Percentiles rank a stretch among this genome's conserved stretches.
Evolutionary conservation across 805 yeast species (phyloP).

Genomic region (Dipodascopsis uninucleata): DNA sequence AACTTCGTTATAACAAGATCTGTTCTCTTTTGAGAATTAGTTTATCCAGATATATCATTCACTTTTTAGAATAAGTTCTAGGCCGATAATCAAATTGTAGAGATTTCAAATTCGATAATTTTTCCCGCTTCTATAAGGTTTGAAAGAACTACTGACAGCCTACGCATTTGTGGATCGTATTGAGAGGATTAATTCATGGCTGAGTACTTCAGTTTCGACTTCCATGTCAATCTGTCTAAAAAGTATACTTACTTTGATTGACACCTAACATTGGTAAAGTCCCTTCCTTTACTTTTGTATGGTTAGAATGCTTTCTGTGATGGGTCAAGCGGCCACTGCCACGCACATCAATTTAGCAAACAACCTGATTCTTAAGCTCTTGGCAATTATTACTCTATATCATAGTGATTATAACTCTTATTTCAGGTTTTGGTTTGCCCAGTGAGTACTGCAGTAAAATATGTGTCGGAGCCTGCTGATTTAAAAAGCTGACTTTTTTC

Average conservation of each 20-base stretch:
- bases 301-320: conserved; percentile 1
- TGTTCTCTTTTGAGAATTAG: background rate
- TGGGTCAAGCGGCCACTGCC: background rate
- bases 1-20: background rate
- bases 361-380: background rate
- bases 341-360: background rate
- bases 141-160: background rate
- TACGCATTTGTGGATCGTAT: background rate
- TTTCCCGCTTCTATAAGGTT: conserved; percentile 1
- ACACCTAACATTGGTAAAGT: background rate
- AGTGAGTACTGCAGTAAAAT: too few species aligned
- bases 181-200: background rate
- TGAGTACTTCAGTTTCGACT: background rate
- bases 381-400: too few species aligned
- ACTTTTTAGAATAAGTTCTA: background rate
- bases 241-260: background rate
- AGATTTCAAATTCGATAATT: background rate
- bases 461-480: background rate
- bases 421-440: too few species aligned
- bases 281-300: conserved; percentile 1
- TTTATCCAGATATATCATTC: background rate
- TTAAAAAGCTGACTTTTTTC: conserved; percentile 1
- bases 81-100: background rate
- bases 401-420: too few species aligned
- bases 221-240: background rate